Conservation (phyloP, 306 rosid genomes). For the Cicer cuneatum region DNA sequence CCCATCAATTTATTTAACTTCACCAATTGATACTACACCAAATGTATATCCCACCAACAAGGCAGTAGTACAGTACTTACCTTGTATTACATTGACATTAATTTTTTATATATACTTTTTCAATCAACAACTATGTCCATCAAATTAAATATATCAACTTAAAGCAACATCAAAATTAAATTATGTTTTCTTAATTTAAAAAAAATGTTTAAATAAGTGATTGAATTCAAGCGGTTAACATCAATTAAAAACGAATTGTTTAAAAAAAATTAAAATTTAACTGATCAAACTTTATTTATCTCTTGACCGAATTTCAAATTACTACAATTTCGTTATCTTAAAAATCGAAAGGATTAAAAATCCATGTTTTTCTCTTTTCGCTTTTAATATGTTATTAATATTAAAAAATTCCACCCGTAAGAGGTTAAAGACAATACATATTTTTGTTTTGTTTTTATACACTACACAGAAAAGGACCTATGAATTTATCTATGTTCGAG, state of each 20-base stretch:
- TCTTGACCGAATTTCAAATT: too few relatives aligned
- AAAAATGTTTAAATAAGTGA: neutral
- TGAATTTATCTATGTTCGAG: too few relatives aligned
- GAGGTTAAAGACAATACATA: too few relatives aligned
- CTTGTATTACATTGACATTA: neutral
- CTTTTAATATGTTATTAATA: neutral
- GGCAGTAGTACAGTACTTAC: neutral
- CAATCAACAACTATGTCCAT: neutral
- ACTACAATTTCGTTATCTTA: too few relatives aligned
- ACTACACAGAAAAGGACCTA: too few relatives aligned
- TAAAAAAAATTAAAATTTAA: too few relatives aligned
- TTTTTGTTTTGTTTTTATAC: too few relatives aligned
- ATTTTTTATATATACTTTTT: conserved; percentile 7
- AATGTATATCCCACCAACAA: conserved; percentile 11
- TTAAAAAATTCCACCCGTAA: too few relatives aligned
- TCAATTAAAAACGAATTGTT: too few relatives aligned
- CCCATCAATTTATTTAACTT: neutral
- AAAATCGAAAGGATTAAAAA: neutral
- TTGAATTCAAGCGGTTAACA: too few relatives aligned
- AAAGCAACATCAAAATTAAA: neutral
- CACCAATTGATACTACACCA: conserved; percentile 1
- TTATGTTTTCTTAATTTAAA: neutral
- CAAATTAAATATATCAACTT: neutral
- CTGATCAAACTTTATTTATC: too few relatives aligned
- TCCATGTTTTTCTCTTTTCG: neutral